These are phyloP conservation scores for Handroanthus guayacan DNA, from an alignment of 257 asterid species.

Conservation along the genomic window DNA sequence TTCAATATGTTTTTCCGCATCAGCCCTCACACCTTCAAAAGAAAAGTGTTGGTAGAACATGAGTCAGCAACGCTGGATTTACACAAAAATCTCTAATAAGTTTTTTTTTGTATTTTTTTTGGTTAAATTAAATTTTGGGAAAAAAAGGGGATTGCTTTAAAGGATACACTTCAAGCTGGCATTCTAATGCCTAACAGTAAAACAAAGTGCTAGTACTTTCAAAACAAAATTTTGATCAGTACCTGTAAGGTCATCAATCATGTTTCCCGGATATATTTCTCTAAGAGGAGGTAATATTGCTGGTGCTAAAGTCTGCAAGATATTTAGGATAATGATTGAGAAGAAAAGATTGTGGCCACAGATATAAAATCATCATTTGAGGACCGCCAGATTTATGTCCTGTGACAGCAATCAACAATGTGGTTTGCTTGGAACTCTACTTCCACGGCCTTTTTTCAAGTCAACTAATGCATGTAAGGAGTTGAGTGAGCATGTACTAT, in stretches of 20 bases:
- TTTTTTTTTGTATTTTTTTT: too few species aligned
- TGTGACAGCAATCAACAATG: constrained; percentile 3
- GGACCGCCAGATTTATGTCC: not conserved
- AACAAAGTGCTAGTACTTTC: constrained; percentile 5
- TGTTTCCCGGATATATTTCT: constrained; percentile 90
- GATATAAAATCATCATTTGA: not conserved
- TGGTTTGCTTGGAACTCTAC: not conserved
- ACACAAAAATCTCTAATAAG: constrained; percentile 3
- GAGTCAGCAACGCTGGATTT: constrained; percentile 1
- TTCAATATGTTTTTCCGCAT: constrained; percentile 75
- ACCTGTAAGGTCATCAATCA: constrained; percentile 86
- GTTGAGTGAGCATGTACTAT: constrained; percentile 9
- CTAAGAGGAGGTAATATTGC: constrained; percentile 86
- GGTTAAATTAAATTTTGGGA: too few species aligned
- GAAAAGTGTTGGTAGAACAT: constrained; percentile 37
- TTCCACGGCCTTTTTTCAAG: constrained; percentile 15
- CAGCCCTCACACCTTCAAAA: constrained; percentile 78
- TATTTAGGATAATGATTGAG: not conserved
- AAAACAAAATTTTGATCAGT: constrained; percentile 14
- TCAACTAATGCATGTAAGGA: constrained; percentile 25
- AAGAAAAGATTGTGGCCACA: not conserved
- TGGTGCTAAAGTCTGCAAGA: constrained; percentile 86
- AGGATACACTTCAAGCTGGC: not conserved
- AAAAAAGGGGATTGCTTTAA: constrained; percentile 22
- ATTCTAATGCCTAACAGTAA: constrained; percentile 28